Evolutionary conservation across 306 rosid genomes (phyloP), one percentile per base, ranked within the genome.

Genomic region (Astragalus glycyphyllos): DNA sequence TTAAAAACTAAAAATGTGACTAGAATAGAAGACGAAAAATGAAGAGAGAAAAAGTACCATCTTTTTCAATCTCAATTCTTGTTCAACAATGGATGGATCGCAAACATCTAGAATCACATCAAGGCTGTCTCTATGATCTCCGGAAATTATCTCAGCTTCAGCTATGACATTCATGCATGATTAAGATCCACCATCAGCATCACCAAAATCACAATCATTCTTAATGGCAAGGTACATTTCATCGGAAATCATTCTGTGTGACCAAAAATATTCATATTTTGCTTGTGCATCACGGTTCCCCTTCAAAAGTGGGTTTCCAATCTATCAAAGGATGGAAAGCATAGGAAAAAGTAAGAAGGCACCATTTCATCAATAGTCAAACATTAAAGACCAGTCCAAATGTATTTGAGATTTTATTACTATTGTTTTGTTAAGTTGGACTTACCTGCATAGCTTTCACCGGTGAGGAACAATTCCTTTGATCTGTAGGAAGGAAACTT

Each of bases 201-300:
- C 31, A 26, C 31, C 31, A 26, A 26, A 93, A 74, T 88, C 85
- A 5, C 98, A 93, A 0, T 87, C 82, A 2, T 84, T 87, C 77
- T 11, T 68, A 71, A 93, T 83, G 16, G 89, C 51, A 20, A 87
- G 85, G 49, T 87, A 86, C 62, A 88, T 13, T 86, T 93, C 98
- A 78, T 93, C 98, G 0, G 98, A 93, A 68, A 93, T 83, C 97
- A 93, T 84, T 68, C 98, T 96, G 34, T 92, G 98, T 2, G 98
- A 92, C 97, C 98, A 92, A 49, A 86, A 88, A 73, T 46, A 90
- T 71, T 93, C 98, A 35, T 93, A 93, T 20, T 80, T 81, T 55
- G 97, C 88, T 32, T 82, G 83, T 60, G 37, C 3, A 79, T 93
- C 98, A 56, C 88, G 91, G 31, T 85, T 90, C 32, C 87, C 85